Base-by-base conservation (phyloP, 805 yeast species). In the Candida orba region DNA sequence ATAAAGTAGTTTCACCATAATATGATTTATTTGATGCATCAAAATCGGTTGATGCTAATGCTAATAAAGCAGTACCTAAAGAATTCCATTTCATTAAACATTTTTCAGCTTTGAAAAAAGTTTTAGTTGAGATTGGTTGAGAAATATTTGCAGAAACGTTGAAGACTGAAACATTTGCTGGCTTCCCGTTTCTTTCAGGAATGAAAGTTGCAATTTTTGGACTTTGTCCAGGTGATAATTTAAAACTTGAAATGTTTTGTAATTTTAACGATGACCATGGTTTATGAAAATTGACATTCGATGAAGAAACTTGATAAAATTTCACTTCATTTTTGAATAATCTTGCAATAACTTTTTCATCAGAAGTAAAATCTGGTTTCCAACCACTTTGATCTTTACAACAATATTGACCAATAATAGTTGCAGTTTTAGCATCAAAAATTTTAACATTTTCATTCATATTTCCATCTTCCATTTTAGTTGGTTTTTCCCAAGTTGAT, bases 1-100 rank as follows among this genome's bases (percentile, higher is more conserved):
- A 93, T 53, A 93, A 71, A 48, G 91, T 88, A 42, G 95, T 87
- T 69, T 93, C 98, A 53, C 99, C 99, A 61, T 93, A 93, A 68
- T 93, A 93, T 2, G 95, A 84, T 71, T 91, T 82, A 63, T 95
- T 95, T 30, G 95, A 78, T 29, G 93, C 73, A 66, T 93, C 99
- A 54, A 91, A 95, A 66, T 93, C 99, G 24, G 97, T 93, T 37
- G 93, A 84, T 6, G 97, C 95, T 55, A 90, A 75, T 39, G 96
- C 96, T 59, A 95, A 71, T 48, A 91, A 72, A 7, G 97, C 95
- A 47, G 97, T 93, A 47, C 99, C 99, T 50, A 89, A 73, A 31
- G 79, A 75, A 65, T 95, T 93, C 99, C 99, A 93, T 62, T 78
- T 83, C 68, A 93, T 76, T 55, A 78, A 82, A 65, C 96, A 93